Percentiles rank a stretch among this genome's conserved stretches.
These are phyloP conservation scores for Coemansia sp. DNA, from an alignment of 192 early-diverging fungal genomes.

Conservation along the genomic window DNA sequence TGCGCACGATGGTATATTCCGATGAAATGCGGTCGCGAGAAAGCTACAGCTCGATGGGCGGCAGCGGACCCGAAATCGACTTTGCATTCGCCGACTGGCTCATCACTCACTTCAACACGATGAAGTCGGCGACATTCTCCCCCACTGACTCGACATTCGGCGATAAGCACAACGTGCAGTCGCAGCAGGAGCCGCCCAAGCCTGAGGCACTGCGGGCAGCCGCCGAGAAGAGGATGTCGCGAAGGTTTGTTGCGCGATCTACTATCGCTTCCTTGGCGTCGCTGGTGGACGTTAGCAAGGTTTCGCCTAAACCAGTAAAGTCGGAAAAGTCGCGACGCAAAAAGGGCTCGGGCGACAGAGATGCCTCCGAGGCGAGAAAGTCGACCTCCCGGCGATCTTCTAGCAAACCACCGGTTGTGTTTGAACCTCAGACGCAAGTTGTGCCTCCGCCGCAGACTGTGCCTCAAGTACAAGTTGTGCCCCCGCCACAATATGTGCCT, in stretches of 20 bases:
- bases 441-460: not conserved
- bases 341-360: constrained; percentile 7
- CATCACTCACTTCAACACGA: constrained; percentile 43
- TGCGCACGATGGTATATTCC: constrained; percentile 42
- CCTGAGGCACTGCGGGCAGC: constrained; percentile 8
- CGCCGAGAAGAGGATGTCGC: constrained; percentile 10
- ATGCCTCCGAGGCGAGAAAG: not conserved
- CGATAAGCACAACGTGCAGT: constrained; percentile 7
- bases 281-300: constrained; percentile 13
- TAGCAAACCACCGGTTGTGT: constrained; percentile 6
- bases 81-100: constrained; percentile 54
- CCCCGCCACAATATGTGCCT: not conserved
- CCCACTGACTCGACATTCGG: constrained; percentile 29
- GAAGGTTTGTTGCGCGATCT: constrained; percentile 5
- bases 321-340: constrained; percentile 25
- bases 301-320: not conserved
- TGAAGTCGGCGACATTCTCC: constrained; percentile 26
- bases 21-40: constrained; percentile 49
- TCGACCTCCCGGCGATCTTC: constrained; percentile 3
- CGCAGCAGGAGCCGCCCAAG: constrained; percentile 9
- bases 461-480: not conserved
- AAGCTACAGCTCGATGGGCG: constrained; percentile 46
- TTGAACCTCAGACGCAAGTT: constrained; percentile 3
- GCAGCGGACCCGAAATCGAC: constrained; percentile 31
- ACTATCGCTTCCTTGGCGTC: constrained; percentile 5